Percentiles rank a stretch among this genome's conserved stretches.
These are phyloP conservation scores for Fusarium metavorans DNA, from an alignment of 2,329 filamentous ascomycete genomes.

Conservation along the genomic window DNA sequence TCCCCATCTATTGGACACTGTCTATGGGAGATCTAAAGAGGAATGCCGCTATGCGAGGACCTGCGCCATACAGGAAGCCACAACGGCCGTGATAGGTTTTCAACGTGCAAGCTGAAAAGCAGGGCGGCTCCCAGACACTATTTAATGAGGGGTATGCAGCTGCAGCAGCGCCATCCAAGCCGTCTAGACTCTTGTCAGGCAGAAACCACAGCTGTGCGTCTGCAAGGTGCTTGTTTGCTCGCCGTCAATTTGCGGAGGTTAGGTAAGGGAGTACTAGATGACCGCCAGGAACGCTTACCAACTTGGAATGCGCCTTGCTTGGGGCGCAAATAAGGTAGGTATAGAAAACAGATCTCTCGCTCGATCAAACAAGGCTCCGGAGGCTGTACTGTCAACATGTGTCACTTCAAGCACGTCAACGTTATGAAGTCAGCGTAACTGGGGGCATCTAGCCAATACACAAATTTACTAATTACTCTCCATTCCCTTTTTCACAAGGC, in stretches of 20 bases:
- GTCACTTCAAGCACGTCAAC: not conserved
- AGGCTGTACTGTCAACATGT: not conserved
- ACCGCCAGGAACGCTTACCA: not conserved
- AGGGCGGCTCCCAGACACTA: not conserved
- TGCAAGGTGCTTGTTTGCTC: not conserved
- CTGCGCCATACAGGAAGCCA: not conserved
- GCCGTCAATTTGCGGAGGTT: not conserved
- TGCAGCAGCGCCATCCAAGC: not conserved
- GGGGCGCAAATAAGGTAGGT: not conserved
- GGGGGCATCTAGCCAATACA: too few relatives aligned
- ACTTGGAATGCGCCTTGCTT: not conserved
- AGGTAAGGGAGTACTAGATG: not conserved
- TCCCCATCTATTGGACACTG: not conserved
- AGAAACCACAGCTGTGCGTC: not conserved
- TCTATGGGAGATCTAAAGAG: not conserved
- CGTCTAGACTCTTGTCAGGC: not conserved
- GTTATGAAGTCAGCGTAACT: not conserved
- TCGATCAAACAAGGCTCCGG: not conserved
- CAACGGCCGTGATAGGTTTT: not conserved
- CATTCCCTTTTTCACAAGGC: rapidly evolving
- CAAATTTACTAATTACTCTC: not conserved
- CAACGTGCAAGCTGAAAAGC: not conserved
- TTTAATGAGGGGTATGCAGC: not conserved
- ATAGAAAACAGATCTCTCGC: not conserved
- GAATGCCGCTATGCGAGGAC: not conserved